A percentile compares a stretch with the other conserved stretches of the same genome.
Evolutionary conservation across 805 yeast genomes (phyloP).

Genomic region (Lachancea kluyveri): DNA sequence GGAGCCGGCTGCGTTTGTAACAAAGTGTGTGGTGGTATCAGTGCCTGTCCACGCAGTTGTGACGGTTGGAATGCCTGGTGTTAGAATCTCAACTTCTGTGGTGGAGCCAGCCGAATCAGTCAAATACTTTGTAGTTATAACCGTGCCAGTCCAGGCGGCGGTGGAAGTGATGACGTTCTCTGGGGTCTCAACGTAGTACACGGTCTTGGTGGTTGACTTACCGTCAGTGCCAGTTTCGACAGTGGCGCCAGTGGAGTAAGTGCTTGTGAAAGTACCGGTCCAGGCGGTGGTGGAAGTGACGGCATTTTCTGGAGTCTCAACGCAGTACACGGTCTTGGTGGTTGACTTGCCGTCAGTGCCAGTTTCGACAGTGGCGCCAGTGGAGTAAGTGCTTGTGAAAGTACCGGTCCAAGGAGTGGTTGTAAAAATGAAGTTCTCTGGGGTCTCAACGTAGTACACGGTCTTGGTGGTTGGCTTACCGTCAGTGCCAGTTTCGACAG

Average conservation of each 20-base stretch:
- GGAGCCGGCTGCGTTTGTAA: conserved; percentile 2
- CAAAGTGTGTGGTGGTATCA: conserved; percentile 4
- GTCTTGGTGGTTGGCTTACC: conserved; percentile 11
- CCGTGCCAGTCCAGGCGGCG: conserved; percentile 7
- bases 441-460: conserved; percentile 10
- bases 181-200: conserved; percentile 13
- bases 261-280: conserved; percentile 12
- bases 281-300: conserved; percentile 10
- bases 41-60: conserved; percentile 3
- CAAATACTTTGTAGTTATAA: not conserved
- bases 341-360: conserved; percentile 8
- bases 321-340: conserved; percentile 7
- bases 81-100: not conserved
- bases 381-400: conserved; percentile 5
- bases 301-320: conserved; percentile 8
- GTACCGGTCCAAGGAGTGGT: conserved; percentile 6
- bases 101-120: conserved; percentile 3
- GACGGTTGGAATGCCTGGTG: conserved; percentile 1
- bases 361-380: conserved; percentile 6
- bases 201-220: conserved; percentile 8
- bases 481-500: conserved; percentile 9
- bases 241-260: conserved; percentile 9
- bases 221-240: conserved; percentile 9
- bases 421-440: conserved; percentile 1
- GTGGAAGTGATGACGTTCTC: not conserved